Evolutionary conservation across 2,329 filamentous ascomycete genomes (phyloP).

Genomic region (Colletotrichum sp.): DNA sequence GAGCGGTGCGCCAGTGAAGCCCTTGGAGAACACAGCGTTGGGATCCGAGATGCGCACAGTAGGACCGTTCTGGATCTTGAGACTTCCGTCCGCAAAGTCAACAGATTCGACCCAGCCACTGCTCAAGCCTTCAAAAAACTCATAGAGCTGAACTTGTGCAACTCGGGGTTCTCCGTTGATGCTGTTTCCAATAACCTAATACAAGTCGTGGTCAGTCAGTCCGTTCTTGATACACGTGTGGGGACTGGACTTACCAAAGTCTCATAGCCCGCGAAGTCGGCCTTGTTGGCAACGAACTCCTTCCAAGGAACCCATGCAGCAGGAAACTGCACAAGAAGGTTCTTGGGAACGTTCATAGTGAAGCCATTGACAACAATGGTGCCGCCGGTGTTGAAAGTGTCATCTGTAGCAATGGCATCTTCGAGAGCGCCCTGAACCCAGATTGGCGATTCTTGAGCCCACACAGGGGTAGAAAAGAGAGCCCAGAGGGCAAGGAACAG

Average conservation of each 20-base stretch:
- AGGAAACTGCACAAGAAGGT: constrained; percentile 54
- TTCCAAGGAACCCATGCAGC: constrained; percentile 49
- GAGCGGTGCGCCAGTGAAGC: constrained; percentile 32
- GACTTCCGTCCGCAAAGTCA: constrained; percentile 34
- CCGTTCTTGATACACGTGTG: not conserved
- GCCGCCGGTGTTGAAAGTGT: constrained; percentile 50
- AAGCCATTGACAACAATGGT: constrained; percentile 49
- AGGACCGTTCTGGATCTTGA: constrained; percentile 33
- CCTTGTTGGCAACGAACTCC: constrained; percentile 36
- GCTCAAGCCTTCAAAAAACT: constrained; percentile 40
- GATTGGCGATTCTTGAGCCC: constrained; percentile 30
- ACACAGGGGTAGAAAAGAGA: constrained; percentile 23
- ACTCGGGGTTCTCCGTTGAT: constrained; percentile 36
- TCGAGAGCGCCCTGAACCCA: constrained; percentile 37
- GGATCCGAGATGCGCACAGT: constrained; percentile 48
- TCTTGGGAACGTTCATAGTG: constrained; percentile 51
- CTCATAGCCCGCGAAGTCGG: constrained; percentile 38
- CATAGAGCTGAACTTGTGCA: constrained; percentile 35
- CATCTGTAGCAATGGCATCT: constrained; percentile 34
- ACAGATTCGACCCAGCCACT: constrained; percentile 41
- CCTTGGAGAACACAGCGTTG: constrained; percentile 42
- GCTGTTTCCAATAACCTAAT: constrained; percentile 40
- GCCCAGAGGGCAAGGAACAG: not conserved
- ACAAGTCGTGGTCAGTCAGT: not conserved
- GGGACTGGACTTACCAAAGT: constrained; percentile 31